Conservation (phyloP, 2,329 filamentous ascomycete species). For the Dactylellina cionopaga region DNA sequence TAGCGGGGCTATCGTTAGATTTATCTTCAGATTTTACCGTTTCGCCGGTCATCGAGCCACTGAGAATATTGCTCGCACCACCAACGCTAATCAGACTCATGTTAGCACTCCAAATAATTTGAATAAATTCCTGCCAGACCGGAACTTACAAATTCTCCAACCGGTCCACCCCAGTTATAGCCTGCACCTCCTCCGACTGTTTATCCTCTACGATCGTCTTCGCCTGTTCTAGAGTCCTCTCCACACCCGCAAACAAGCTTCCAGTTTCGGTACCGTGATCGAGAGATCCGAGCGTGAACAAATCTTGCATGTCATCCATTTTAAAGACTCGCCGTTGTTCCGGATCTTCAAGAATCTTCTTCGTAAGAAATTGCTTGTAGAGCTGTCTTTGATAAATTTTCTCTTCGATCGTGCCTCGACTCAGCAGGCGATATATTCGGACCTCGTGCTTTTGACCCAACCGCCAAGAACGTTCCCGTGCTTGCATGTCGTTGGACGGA, state of each 20-base stretch:
- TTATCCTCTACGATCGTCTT: constrained; percentile 56
- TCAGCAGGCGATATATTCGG: constrained; percentile 97
- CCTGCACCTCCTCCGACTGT: constrained; percentile 59
- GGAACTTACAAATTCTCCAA: constrained; percentile 72
- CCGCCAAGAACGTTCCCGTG: constrained; percentile 93
- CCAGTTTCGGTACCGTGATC: constrained; percentile 82
- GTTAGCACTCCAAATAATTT: constrained; percentile 13
- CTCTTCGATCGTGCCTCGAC: constrained; percentile 95
- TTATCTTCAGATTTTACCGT: constrained; percentile 59
- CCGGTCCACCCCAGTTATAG: constrained; percentile 71
- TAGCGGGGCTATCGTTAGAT: constrained; percentile 56
- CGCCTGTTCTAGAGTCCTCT: constrained; percentile 72
- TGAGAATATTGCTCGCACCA: constrained; percentile 19
- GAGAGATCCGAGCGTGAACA: constrained; percentile 79
- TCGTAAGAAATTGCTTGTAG: constrained; percentile 96
- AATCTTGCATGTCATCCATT: constrained; percentile 79
- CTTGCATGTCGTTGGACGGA: constrained; percentile 87
- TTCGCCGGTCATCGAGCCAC: constrained; percentile 39
- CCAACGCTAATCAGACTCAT: constrained; percentile 22
- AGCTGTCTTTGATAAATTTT: constrained; percentile 99
- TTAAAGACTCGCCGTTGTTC: constrained; percentile 93
- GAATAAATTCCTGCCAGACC: background rate
- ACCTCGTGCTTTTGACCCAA: constrained; percentile 94
- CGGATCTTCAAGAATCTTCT: constrained; percentile 93
- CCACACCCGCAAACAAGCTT: constrained; percentile 85